Evolutionary conservation across 192 early-diverging fungal genomes (phyloP), one percentile per base, ranked within the genome.

Genomic region (Entrophospora sp.): DNA sequence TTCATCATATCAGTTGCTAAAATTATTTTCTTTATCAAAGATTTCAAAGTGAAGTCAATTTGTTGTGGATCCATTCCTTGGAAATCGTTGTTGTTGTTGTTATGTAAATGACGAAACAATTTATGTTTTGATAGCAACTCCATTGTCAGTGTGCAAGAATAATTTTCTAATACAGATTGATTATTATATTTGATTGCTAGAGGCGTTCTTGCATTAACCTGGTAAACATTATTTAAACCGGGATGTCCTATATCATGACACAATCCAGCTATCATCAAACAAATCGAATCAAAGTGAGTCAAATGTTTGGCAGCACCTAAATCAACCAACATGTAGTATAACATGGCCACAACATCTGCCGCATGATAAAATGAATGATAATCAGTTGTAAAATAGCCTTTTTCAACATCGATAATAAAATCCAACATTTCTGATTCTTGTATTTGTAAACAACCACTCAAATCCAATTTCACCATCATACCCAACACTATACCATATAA

Each of bases 301-400:
- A 93, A 69, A 59, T 88, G 88, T 4, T 83, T 81, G 0, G 78
- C 75, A 0, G 87, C 81, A 35, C 80, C 85, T 69, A 90, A 79
- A 40, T 91, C 82, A 25, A 69, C 72, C 8, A 95, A 72, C 68
- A 91, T 84, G 56, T 87, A 88, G 71, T 86, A 91, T 6, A 94
- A 79, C 62, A 93, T 87, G 37, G 85, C 82, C 1, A 88, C 85
- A 0, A 96, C 94, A 78, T 96, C 94, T 2, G 89, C 82, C 9
- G 92, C 92, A 67, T 96, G 94, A 70, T 87, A 87, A 69, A 94
- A 96, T 9, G 89, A 91, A 71, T 96, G 94, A 61, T 96, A 96
- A 5, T 89, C 89, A 53, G 90, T 91, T 16, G 80, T 72, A 18
- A 80, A 74, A 70, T 96, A 96, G 31, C 89, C 89, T 43, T 78